A percentile compares a stretch with the other conserved stretches of the same genome.
phyloP scores from a whole-genome alignment of 208 protist species.

The Acanthamoeba triangularis region DNA sequence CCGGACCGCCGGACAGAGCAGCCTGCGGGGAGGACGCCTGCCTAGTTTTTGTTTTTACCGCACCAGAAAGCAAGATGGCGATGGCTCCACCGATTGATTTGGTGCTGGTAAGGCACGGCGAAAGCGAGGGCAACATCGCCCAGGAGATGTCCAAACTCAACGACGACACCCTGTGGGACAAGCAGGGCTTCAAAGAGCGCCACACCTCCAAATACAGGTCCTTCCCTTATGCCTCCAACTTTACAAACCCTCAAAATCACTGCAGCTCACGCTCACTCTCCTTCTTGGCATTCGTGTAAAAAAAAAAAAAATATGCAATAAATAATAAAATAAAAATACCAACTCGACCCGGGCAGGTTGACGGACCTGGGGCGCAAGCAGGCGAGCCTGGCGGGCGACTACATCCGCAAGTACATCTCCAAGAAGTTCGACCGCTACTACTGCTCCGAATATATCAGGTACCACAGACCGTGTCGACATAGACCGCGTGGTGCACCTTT shows the following conservation, averaged over 20 bases:
- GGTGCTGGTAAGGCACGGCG: constrained; percentile 30
- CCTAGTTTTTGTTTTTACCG: too few relatives aligned
- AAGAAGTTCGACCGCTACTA: constrained; percentile 79
- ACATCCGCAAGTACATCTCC: constrained; percentile 70
- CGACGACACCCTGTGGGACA: constrained; percentile 13
- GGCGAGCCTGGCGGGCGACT: constrained; percentile 21
- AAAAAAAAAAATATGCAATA: too few relatives aligned
- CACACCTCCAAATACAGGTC: constrained; percentile 25
- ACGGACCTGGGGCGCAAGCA: constrained; percentile 25
- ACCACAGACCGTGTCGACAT: background rate
- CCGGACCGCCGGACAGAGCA: too few relatives aligned
- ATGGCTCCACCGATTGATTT: constrained; percentile 46
- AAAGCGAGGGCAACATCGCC: constrained; percentile 56
- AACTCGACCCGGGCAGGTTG: too few relatives aligned
- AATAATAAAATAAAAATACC: too few relatives aligned
- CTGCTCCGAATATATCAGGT: constrained; percentile 76
- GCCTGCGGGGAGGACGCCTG: too few relatives aligned
- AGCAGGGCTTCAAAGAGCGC: background rate
- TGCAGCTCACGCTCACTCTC: too few relatives aligned
- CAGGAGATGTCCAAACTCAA: constrained; percentile 58
- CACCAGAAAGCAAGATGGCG: background rate
- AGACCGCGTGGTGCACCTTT: too few relatives aligned
- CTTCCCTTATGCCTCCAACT: too few relatives aligned
- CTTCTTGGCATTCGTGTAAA: too few relatives aligned
- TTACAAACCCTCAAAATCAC: too few relatives aligned